Base-by-base conservation (phyloP, 768 basidiomycete species). In the Rhodotorula graminis region DNA sequence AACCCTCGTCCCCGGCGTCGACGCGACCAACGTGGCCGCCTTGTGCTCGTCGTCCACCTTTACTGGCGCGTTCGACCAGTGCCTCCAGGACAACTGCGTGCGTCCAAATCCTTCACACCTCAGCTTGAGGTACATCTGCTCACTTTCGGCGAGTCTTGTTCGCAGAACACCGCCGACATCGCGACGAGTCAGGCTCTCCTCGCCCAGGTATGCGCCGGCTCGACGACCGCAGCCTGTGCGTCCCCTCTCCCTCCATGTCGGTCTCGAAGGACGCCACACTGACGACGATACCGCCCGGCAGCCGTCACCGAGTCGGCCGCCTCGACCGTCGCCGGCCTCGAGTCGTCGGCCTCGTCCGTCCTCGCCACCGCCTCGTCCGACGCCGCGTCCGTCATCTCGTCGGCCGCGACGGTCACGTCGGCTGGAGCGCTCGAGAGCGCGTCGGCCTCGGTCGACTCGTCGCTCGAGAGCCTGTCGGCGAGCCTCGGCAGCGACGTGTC, bases 21-120 rank as follows among this genome's bases (percentile, higher is more conserved):
- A 18, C 16, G 10, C 25, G 0, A 25, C 33, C 18, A 9, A 27
- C 40, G 27, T 53, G 1, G 37, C 52, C 6, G 14, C 4, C 14
- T 18, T 61, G 23, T 47, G 44, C n/a, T 1, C 12, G 21, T 27
- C 10, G 1, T 5, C 5, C 0, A 16, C 37, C 6, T 37, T 50
- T 47, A 15, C 33, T 29, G 23, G 37, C 9, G 58, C 58, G 15
- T 59, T 11, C 37, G 10, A 37, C 9, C 21, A 5, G 7, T 59
- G 58, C 58, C 58, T 59, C 8, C 12, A 14, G 11, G 58, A 59
- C 58, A 59, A 59, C 58, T 59, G 58, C 58, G 58, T 59, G 40
- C 25, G 58, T 59, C 19, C 6, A 25, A 5, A 2, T 10, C 14
- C 15, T 55, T 10, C 27, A n/a, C n/a, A n/a, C n/a, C 57, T 58